phyloP scores from a whole-genome alignment of 345 rosid species.

The Ceriops zippeliana region DNA sequence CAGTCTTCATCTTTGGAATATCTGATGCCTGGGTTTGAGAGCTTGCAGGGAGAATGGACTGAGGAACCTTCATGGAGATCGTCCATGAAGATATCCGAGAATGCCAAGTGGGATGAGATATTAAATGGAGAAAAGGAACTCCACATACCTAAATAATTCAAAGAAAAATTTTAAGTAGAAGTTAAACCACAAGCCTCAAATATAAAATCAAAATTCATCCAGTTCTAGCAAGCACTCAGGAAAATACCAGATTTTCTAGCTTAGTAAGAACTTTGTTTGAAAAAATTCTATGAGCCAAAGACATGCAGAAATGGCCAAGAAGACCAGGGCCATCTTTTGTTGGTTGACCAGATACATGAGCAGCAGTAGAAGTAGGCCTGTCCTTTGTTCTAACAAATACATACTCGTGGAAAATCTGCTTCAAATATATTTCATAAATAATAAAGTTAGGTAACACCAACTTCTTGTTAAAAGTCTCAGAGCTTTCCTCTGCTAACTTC shows the following conservation, averaged over 20 bases:
- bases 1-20: slow-evolving; percentile 37
- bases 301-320: slow-evolving; percentile 83
- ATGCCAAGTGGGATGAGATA: slow-evolving; percentile 93
- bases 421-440: slow-evolving; percentile 76
- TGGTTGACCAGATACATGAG: slow-evolving; percentile 42
- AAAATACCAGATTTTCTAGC: slow-evolving; percentile 74
- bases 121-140: slow-evolving; percentile 79
- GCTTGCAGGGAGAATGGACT: slow-evolving; percentile 54
- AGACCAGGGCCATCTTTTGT: slow-evolving; percentile 54
- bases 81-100: slow-evolving; percentile 94
- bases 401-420: slow-evolving; percentile 74
- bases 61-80: slow-evolving; percentile 71
- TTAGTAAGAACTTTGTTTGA: slow-evolving; percentile 63
- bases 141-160: slow-evolving; percentile 51
- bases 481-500: slow-evolving; percentile 36
- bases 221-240: slow-evolving; percentile 17
- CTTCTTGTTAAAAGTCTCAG: slow-evolving; percentile 33
- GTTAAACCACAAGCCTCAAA: slow-evolving; percentile 5
- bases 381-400: slow-evolving; percentile 48
- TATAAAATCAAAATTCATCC: not conserved
- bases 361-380: slow-evolving; percentile 35
- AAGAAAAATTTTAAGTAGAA: slow-evolving; percentile 4
- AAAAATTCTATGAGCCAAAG: slow-evolving; percentile 85
- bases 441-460: slow-evolving; percentile 46
- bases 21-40: slow-evolving; percentile 36